Percentiles rank a stretch among this genome's conserved stretches.
phyloP scores from a whole-genome alignment of 2,329 filamentous ascomycete species.

The Arthrobotrys megalospora region DNA sequence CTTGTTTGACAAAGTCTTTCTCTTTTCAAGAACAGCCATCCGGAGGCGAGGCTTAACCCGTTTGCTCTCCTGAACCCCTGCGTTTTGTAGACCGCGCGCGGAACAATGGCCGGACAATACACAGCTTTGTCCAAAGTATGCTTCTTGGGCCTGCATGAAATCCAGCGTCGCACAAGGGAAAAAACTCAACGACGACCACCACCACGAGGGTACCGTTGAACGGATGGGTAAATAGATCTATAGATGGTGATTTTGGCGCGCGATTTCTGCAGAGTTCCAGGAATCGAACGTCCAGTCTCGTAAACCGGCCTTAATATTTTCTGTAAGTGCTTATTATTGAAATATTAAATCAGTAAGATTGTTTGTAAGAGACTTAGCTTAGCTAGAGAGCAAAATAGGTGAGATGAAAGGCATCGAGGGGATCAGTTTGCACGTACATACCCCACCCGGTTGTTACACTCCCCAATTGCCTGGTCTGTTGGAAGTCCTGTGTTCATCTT shows the following conservation, averaged over 20 bases:
- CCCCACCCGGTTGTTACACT: conserved; percentile 36
- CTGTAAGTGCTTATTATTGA: conserved; percentile 11
- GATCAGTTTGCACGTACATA: not conserved
- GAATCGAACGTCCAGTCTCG: too few relatives aligned
- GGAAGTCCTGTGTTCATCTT: conserved; percentile 49
- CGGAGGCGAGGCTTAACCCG: conserved; percentile 20
- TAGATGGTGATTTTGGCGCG: conserved; percentile 18
- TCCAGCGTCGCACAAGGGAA: conserved; percentile 32
- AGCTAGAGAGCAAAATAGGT: not conserved
- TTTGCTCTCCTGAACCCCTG: conserved; percentile 55
- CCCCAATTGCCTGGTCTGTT: conserved; percentile 28
- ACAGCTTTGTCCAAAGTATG: not conserved
- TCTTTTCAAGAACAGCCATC: not conserved
- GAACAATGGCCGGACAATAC: conserved; percentile 25
- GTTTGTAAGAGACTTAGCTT: not conserved
- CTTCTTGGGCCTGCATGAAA: conserved; percentile 10
- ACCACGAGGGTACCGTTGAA: not conserved
- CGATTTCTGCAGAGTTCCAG: conserved; percentile 8
- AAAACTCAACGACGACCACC: not conserved
- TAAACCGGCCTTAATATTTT: too few relatives aligned
- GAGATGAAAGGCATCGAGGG: conserved; percentile 7
- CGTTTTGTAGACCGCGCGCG: conserved; percentile 58
- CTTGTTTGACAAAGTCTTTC: conserved; percentile 53
- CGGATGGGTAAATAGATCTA: not conserved
- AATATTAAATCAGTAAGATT: not conserved